Base-by-base conservation (phyloP, 225 moss, liverwort and hornwort genomes). In the Bryum argenteum region DNA sequence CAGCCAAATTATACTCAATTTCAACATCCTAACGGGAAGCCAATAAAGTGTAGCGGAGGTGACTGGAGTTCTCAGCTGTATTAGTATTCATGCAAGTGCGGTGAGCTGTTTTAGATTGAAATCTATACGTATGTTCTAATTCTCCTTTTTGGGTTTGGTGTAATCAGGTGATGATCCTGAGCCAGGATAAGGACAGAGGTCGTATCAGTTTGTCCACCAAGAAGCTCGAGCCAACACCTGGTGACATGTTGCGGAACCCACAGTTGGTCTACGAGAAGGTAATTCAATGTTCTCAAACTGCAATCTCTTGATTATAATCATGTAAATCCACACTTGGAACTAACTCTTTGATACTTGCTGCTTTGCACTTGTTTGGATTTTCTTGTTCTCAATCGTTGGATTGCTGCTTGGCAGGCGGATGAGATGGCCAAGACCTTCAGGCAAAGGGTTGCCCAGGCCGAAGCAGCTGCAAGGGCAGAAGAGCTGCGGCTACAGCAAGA, bases 381-480 rank as follows among this genome's bases (percentile, higher is more conserved):
- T 48, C 15, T 48, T 48, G 1, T 48, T 48, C 20, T 72, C 5
- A 56, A 52, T 18, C 60, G 11, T 64, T 23, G 8, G 20, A 45
- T 65, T 22, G 2, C 54, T 45, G 19, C 54, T 11, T 0, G 54
- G 28, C 72, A 88, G 88, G 96, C 96, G 11, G 96, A 96, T 65
- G 96, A 96, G 82, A 96, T 96, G 96, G 96, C 96, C 20, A 93
- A 89, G 78, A 91, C 96, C 8, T 96, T 96, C 57, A 80, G 96
- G 63, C 96, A 96, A 86, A 90, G 93, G 79, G 96, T 96, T 73
- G 96, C 96, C 18, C 93, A 93, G 84, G 96, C 96, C 58, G 96
- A 96, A 84, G 96, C 91, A 24, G 93, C 96, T 82, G 93, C 93
- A 8, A 83, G 96, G 73, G 96, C 96, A 11, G 96, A 96, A 83